Evolutionary conservation across 106 monocot species (phyloP).

Genomic region (Dactylorhiza incarnata): DNA sequence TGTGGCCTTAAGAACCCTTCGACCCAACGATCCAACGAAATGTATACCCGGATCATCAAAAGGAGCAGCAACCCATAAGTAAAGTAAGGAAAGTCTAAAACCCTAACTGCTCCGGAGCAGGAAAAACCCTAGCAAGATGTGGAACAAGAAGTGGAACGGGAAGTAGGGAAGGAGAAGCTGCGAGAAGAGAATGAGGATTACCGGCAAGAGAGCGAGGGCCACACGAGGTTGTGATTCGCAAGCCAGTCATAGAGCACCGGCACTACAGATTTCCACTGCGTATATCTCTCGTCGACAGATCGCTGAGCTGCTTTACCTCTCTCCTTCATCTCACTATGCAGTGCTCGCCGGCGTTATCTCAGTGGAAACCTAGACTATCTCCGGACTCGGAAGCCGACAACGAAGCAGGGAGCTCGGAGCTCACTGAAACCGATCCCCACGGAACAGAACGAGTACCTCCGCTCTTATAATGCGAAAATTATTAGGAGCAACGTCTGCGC

Average conservation of each 20-base stretch:
- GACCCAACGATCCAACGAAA: not conserved
- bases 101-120: not conserved
- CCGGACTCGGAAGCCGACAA: no score
- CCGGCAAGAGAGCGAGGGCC: conserved; percentile 98
- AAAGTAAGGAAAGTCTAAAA: not conserved
- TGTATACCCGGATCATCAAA: not conserved
- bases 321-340: conserved; percentile 46
- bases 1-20: no score
- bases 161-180: not conserved
- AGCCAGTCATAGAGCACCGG: conserved; percentile 99
- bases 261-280: conserved; percentile 88
- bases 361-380: no score
- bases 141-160: not conserved
- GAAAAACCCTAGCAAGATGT: not conserved
- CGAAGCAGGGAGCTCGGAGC: no score
- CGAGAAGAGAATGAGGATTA: conserved; percentile 5
- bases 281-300: conserved; percentile 79
- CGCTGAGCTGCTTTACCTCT: conserved; percentile 22
- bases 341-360: not conserved
- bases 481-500: no score
- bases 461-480: no score
- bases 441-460: no score
- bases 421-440: no score
- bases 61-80: not conserved
- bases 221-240: conserved; percentile 95